Conservation (phyloP, 352 stramenopile species). For the Thraustochytrium striatum region DNA sequence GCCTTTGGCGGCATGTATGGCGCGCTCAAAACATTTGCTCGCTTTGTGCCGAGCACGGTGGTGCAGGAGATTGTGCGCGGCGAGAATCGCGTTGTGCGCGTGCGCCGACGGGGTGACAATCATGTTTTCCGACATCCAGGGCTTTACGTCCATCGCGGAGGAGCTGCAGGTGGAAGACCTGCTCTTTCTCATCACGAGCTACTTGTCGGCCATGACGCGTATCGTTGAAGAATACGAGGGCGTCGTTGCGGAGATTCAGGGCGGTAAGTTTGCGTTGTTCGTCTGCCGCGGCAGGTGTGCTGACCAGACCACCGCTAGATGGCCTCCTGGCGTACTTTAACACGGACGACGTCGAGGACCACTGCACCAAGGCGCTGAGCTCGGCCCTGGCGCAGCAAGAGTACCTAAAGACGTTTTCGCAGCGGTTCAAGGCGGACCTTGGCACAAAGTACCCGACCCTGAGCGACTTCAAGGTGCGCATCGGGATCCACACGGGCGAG, state of each 20-base stretch:
- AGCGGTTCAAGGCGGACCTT: constrained; percentile 32
- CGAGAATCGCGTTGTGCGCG: background rate
- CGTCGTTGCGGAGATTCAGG: constrained; percentile 39
- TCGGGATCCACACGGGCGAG: constrained; percentile 29
- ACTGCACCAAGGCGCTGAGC: constrained; percentile 22
- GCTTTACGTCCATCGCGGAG: constrained; percentile 29
- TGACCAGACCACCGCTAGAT: background rate
- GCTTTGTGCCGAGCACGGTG: constrained; percentile 20
- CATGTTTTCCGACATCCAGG: constrained; percentile 45
- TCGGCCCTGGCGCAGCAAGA: constrained; percentile 25
- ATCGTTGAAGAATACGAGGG: constrained; percentile 40
- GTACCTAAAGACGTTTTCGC: constrained; percentile 23
- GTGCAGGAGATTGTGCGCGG: constrained; percentile 9
- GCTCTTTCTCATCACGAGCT: constrained; percentile 37
- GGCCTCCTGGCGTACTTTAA: constrained; percentile 35
- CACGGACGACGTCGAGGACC: constrained; percentile 25
- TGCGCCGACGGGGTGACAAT: background rate
- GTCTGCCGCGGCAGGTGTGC: background rate
- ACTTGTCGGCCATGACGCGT: constrained; percentile 35
- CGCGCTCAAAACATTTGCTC: constrained; percentile 31
- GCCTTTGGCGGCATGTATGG: constrained; percentile 27
- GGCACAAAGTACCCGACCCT: background rate
- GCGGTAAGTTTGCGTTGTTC: background rate
- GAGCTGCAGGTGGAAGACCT: constrained; percentile 24
- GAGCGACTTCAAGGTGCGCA: constrained; percentile 23